A percentile compares a stretch with the other conserved stretches of the same genome.
phyloP scores from a whole-genome alignment of 257 asterid genomes.

The Solanum sitiens region DNA sequence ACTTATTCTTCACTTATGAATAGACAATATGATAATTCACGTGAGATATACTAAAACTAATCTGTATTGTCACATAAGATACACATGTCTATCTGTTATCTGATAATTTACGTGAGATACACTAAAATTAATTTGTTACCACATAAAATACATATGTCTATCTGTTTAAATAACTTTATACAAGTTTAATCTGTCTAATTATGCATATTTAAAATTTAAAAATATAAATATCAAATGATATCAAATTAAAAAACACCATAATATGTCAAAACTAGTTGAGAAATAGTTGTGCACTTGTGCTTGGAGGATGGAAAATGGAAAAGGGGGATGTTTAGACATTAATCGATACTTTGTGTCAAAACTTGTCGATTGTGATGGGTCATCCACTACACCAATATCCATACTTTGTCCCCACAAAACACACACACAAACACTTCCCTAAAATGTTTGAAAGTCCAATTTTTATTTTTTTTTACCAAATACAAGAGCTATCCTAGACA shows the following conservation, averaged over 20 bases:
- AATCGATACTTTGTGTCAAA: background rate
- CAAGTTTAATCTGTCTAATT: no score
- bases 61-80: no score
- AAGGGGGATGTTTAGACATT: background rate
- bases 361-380: background rate
- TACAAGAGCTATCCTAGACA: background rate
- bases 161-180: no score
- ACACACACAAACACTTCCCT: background rate
- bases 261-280: background rate
- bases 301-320: background rate
- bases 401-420: background rate
- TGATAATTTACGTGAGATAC: background rate
- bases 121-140: accelerated
- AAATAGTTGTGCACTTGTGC: background rate
- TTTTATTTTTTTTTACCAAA: background rate
- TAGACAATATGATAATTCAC: background rate
- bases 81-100: accelerated
- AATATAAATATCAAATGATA: no score
- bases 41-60: no score
- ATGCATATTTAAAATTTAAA: no score
- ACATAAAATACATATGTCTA: no score
- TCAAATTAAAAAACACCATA: no score
- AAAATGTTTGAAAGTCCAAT: background rate
- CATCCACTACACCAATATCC: background rate
- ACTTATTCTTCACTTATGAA: background rate